Evolutionary conservation across 371 early-diverging fungal genomes (phyloP), one percentile per base, ranked within the genome.

Genomic region (Aphelidium insulamus): DNA sequence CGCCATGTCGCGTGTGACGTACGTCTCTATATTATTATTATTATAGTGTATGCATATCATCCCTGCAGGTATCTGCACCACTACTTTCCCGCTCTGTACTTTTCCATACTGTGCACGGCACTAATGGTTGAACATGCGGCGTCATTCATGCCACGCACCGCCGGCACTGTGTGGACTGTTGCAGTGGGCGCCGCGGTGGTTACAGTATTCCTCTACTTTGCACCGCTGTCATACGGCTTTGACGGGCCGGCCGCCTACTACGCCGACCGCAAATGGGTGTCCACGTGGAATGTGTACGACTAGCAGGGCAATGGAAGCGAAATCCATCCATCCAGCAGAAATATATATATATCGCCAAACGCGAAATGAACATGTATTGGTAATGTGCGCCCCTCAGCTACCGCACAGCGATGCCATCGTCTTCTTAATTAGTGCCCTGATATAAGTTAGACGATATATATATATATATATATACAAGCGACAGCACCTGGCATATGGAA

Each of bases 51-150:
- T 10, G 9, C 31, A 22, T 21, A 29, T 66, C 67, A 33, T n/a
- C n/a, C n/a, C n/a, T n/a, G n/a, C n/a, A n/a, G n/a, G n/a, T n/a
- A n/a, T n/a, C 58, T 95, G 26, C 99, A 97, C 50, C 99, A 98
- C 50, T 98, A 98, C 55, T 92, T 91, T 57, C 97, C 98, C 0
- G 86, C 97, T 0, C 58, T 97, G 21, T 95, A 94, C 57, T 97
- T 97, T 55, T 69, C 77, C 21, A 69, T 88, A 32, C 53, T 92
- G 25, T 54, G 72, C 51, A 60, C 62, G 14, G 64, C 65, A 20
- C 74, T 62, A 48, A 36, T 80, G 36, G 30, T 83, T 19, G 88
- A 92, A 41, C 76, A 74, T 42, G 50, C 73, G n/a, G 44, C 37
- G 15, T 4, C 34, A 9, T 4, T 16, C 21, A 18, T 2, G 12